phyloP scores from a whole-genome alignment of 108 stramenopile species.

The Cyclotella distinguenda region DNA sequence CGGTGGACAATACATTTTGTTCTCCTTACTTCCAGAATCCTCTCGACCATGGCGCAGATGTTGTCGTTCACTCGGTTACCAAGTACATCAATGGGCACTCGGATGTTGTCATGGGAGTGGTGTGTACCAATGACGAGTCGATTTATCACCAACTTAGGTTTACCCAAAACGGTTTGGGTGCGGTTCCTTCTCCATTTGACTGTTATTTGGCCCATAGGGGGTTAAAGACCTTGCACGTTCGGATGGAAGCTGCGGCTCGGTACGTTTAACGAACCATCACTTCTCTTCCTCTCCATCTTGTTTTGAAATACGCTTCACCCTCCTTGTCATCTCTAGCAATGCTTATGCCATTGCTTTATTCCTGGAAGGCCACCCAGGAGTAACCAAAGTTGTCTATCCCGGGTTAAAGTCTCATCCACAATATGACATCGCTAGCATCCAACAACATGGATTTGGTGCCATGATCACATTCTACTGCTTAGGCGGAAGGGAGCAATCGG shows the following conservation, averaged over 20 bases:
- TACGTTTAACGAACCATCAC: constrained; percentile 6
- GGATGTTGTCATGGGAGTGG: constrained; percentile 78
- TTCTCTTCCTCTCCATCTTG: neutral
- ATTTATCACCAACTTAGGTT: constrained; percentile 72
- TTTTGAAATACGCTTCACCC: neutral
- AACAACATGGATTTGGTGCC: constrained; percentile 79
- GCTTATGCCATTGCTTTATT: constrained; percentile 73
- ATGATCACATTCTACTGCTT: constrained; percentile 90
- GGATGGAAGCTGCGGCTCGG: constrained; percentile 81
- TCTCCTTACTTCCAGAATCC: constrained; percentile 91
- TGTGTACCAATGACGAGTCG: constrained; percentile 63
- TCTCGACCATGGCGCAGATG: constrained; percentile 76
- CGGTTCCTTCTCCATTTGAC: constrained; percentile 89
- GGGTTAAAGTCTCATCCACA: constrained; percentile 83
- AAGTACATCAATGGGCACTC: constrained; percentile 89
- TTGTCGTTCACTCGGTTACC: constrained; percentile 77
- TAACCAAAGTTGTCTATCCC: constrained; percentile 77
- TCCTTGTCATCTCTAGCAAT: constrained; percentile 41
- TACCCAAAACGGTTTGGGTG: constrained; percentile 90
- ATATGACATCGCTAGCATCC: constrained; percentile 74
- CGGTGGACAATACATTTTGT: constrained; percentile 94
- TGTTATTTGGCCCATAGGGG: constrained; percentile 88
- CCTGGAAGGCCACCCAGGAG: constrained; percentile 61
- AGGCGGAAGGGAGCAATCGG: constrained; percentile 63
- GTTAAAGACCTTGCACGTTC: constrained; percentile 86